Evolutionary conservation across 129 eudicot genomes (phyloP).

Genomic region (Tagetes patula): DNA sequence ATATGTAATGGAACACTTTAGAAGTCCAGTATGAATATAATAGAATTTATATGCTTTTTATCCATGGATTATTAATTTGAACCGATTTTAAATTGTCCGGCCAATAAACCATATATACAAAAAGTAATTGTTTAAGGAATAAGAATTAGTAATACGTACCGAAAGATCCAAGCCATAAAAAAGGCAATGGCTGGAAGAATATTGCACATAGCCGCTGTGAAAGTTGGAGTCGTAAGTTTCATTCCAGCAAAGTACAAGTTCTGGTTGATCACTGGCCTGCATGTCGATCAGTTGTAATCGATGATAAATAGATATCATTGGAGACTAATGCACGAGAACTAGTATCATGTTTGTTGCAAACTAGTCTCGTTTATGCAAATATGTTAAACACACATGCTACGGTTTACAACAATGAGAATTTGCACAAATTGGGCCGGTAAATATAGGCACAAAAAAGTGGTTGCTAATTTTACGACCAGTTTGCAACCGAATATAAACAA

Average conservation of each 20-base stretch:
- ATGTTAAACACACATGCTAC: not conserved
- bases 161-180: constrained; percentile 42
- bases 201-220: constrained; percentile 47
- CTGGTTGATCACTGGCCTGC: constrained; percentile 60
- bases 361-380: not conserved
- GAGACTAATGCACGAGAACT: not conserved
- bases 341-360: not conserved
- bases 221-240: constrained; percentile 49
- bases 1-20: too few relatives aligned
- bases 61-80: too few relatives aligned
- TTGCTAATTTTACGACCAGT: too few relatives aligned
- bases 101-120: not conserved
- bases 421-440: not conserved
- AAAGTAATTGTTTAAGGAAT: not conserved
- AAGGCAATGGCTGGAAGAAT: constrained; percentile 57
- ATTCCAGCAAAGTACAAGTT: constrained; percentile 48
- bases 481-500: too few relatives aligned
- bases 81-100: not conserved
- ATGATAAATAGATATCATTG: not conserved
- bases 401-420: not conserved
- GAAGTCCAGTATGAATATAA: too few relatives aligned
- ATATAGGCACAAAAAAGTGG: not conserved
- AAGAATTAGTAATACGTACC: constrained; percentile 23
- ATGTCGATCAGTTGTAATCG: not conserved
- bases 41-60: too few relatives aligned